phyloP scores from a whole-genome alignment of 2,329 filamentous ascomycete genomes.

The Xenoacremonium recifei region DNA sequence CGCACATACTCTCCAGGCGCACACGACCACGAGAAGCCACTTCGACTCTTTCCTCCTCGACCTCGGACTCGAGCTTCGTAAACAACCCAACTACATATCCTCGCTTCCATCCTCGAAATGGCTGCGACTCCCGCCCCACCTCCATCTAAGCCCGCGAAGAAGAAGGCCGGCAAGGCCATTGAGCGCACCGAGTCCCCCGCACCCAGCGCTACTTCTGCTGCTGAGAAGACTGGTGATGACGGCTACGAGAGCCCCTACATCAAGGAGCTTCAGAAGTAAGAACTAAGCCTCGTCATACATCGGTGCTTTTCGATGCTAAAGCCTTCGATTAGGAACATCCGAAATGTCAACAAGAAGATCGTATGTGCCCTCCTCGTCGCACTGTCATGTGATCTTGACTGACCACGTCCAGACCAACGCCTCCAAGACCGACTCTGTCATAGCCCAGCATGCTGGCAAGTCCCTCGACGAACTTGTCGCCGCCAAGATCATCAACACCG shows the following conservation, averaged over 20 bases:
- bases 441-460: constrained; percentile 68
- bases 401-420: constrained; percentile 57
- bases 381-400: constrained; percentile 3
- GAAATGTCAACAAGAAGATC: constrained; percentile 92
- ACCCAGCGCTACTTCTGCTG: constrained; percentile 44
- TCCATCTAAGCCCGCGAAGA: constrained; percentile 68
- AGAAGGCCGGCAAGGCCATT: constrained; percentile 56
- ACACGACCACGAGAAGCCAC: not conserved
- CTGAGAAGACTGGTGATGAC: constrained; percentile 55
- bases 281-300: too few species aligned
- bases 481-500: constrained; percentile 72
- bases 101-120: constrained; percentile 39
- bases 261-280: constrained; percentile 87
- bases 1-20: too few species aligned
- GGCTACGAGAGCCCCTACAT: constrained; percentile 73
- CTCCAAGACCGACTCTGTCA: constrained; percentile 68
- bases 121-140: constrained; percentile 60
- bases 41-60: not conserved
- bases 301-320: constrained; percentile 16
- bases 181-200: constrained; percentile 56
- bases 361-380: constrained; percentile 49
- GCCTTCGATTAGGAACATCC: constrained; percentile 65
- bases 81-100: too few species aligned
- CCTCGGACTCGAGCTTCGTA: not conserved
- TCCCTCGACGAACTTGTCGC: constrained; percentile 71